Percentiles rank a stretch among this genome's conserved stretches.
phyloP scores from a whole-genome alignment of 1,139 yeast species.

The Eremothecium sinecaudum region DNA sequence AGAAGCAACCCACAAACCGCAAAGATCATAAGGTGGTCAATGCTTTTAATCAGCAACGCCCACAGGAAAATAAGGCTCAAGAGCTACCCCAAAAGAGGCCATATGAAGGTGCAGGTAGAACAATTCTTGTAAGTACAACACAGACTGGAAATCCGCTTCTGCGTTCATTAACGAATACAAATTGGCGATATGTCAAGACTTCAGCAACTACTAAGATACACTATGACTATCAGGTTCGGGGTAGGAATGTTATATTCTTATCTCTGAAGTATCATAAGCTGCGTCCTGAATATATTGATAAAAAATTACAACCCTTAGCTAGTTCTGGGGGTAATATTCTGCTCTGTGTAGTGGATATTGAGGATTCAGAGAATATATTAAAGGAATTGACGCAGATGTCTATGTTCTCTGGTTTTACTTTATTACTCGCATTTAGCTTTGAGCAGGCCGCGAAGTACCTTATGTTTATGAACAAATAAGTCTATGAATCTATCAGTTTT shows the following conservation, averaged over 20 bases:
- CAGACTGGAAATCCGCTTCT: constrained; percentile 57
- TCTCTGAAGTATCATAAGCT: constrained; percentile 75
- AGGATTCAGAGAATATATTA: constrained; percentile 58
- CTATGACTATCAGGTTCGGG: constrained; percentile 57
- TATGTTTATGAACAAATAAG: constrained; percentile 27
- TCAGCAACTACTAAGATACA: constrained; percentile 37
- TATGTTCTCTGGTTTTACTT: constrained; percentile 57
- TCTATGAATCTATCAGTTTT: constrained; percentile 2
- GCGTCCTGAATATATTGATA: constrained; percentile 78
- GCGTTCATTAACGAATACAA: constrained; percentile 39
- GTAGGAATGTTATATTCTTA: constrained; percentile 61
- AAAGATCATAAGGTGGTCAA: constrained; percentile 15
- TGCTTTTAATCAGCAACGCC: constrained; percentile 21
- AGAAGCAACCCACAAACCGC: neutral
- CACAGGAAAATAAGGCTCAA: constrained; percentile 4
- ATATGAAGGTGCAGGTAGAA: constrained; percentile 14
- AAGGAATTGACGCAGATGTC: constrained; percentile 64
- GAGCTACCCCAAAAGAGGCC: constrained; percentile 9
- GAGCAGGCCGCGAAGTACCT: constrained; percentile 83
- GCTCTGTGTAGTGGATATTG: constrained; percentile 70
- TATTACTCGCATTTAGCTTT: constrained; percentile 71
- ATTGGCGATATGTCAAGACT: constrained; percentile 39
- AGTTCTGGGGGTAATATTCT: constrained; percentile 50
- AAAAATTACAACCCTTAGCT: constrained; percentile 51
- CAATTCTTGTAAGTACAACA: constrained; percentile 41